Evolutionary conservation across 108 stramenopile genomes (phyloP).

Genomic region (Bacterosira constricta): DNA sequence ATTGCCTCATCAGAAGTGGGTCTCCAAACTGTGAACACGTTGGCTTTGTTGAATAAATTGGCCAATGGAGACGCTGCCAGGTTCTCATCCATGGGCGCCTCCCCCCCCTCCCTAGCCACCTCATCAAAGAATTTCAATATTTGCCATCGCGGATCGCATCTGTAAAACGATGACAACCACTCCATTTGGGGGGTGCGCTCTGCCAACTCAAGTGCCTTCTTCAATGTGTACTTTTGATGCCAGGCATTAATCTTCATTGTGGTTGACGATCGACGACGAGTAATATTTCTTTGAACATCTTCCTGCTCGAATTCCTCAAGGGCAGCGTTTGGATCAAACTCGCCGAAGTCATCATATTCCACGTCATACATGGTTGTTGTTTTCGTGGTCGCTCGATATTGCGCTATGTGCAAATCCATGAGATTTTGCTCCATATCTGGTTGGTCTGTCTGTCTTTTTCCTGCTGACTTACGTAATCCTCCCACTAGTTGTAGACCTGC

Average conservation of each 20-base stretch:
- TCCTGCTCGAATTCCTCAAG: neutral
- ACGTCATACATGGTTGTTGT: too few relatives aligned
- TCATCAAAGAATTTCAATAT: constrained; percentile 68
- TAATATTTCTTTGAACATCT: neutral
- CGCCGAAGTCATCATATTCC: neutral
- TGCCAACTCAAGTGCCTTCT: constrained; percentile 16
- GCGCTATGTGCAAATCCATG: constrained; percentile 20
- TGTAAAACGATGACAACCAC: constrained; percentile 51
- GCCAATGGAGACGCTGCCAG: constrained; percentile 25
- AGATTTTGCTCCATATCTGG: constrained; percentile 1
- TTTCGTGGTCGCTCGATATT: constrained; percentile 9
- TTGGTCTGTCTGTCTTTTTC: neutral
- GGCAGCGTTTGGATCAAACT: neutral
- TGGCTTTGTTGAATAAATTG: constrained; percentile 32
- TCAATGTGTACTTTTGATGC: constrained; percentile 29
- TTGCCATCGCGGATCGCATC: constrained; percentile 63
- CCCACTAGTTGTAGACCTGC: neutral
- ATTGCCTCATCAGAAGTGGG: constrained; percentile 70
- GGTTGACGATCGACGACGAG: neutral
- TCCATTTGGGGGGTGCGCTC: constrained; percentile 24
- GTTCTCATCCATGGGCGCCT: constrained; percentile 37
- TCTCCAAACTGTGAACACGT: constrained; percentile 75
- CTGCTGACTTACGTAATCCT: too few relatives aligned
- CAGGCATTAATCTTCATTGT: constrained; percentile 14
- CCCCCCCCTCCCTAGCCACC: constrained; percentile 54